Base-by-base conservation (phyloP, 192 early-diverging fungal genomes). In the Entomortierella parvispora region DNA sequence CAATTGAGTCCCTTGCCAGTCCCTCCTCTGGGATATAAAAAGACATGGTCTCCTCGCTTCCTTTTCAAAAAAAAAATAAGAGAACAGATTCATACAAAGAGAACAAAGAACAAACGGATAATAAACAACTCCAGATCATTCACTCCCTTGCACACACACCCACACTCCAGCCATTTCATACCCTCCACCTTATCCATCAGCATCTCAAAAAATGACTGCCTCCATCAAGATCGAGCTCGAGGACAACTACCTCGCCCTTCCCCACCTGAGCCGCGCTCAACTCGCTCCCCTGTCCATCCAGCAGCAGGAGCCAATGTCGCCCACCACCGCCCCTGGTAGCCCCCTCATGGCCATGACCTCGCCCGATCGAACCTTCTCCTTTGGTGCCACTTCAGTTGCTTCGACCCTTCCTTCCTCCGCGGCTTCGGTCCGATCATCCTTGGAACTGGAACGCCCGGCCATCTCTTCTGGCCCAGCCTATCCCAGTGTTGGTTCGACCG, bases 301-400 rank as follows among this genome's bases (percentile, higher is more conserved):
- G 52, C 40, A 25, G 11, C 1, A 17, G 33, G 40, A 28, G 23
- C 25, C 37, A 44, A 43, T 20, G 7, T 46, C 66, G 34, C 15
- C 32, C 50, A 31, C 12, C 40, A 49, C 55, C 20, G 53, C 23
- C 18, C 58, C 63, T 48, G 58, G 46, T 23, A 10, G 37, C 18
- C 50, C 72, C 8, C 53, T 60, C 54, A 77, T 77, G 74, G 46
- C 53, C 42, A 62, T 68, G 60, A 60, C 74, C 20, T 59, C 74
- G 17, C 74, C 74, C 22, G 60, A 29, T 7, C 65, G 74, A n/a
- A 77, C 74, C 48, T 53, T 77, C 28, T 77, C 74, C 70, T 53
- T 72, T 18, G 55, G 69, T 34, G 70, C 47, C 20, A 56, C 29
- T 17, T 72, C 70, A 15, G 32, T 68, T 20, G 61, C 61, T 23